phyloP scores from a whole-genome alignment of 495 filamentous ascomycete species.

The Tuber calosporum region DNA sequence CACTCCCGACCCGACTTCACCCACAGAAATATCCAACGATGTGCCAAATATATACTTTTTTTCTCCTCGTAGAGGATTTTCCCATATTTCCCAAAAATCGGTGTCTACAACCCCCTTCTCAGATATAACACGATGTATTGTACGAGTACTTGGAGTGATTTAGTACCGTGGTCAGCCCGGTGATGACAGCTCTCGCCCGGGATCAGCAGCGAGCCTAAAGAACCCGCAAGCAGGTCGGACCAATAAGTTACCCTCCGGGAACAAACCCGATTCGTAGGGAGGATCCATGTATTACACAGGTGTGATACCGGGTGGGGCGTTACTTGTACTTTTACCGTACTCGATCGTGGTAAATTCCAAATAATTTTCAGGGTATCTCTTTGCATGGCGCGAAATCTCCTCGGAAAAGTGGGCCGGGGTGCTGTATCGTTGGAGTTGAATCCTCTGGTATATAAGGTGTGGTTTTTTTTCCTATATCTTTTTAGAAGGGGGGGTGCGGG shows the following conservation, averaged over 20 bases:
- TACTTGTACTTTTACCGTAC: too few relatives aligned
- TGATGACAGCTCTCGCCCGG: not conserved
- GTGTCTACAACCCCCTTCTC: not conserved
- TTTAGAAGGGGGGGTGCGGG: too few relatives aligned
- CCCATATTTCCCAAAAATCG: not conserved
- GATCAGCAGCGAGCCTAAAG: not conserved
- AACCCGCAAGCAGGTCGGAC: not conserved
- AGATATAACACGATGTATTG: not conserved
- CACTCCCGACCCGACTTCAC: too few relatives aligned
- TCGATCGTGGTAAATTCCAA: not conserved
- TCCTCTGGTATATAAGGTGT: too few relatives aligned
- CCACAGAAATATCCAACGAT: not conserved
- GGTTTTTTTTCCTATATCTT: too few relatives aligned
- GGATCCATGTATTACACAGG: not conserved
- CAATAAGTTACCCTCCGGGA: not conserved
- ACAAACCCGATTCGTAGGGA: not conserved
- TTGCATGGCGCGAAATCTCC: too few relatives aligned
- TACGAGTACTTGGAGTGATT: too few relatives aligned
- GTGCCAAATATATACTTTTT: not conserved
- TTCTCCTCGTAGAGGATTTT: not conserved
- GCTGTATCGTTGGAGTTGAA: too few relatives aligned
- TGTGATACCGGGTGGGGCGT: too few relatives aligned
- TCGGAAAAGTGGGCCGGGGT: too few relatives aligned
- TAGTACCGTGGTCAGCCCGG: not conserved
- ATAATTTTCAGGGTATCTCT: not conserved